Conservation (phyloP, 164 flowering plant species). For the Tetrastigma voinierianum region DNA sequence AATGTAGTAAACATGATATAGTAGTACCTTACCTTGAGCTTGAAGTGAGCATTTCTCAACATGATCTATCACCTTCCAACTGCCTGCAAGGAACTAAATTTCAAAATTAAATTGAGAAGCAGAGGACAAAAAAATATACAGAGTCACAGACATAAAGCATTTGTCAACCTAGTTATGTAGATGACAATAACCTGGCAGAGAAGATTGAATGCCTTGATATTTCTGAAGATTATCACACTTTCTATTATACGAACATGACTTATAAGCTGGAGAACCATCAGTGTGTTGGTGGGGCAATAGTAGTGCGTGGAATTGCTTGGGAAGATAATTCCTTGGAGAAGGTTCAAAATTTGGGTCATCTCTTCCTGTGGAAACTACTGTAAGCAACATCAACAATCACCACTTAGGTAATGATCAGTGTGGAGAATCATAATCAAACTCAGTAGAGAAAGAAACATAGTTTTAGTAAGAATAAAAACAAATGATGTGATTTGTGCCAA, state of each 20-base stretch:
- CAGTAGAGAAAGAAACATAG: too few relatives aligned
- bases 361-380: neutral
- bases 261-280: neutral
- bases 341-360: conserved; percentile 27
- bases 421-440: too few relatives aligned
- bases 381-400: neutral
- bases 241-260: neutral
- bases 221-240: neutral
- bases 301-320: conserved; percentile 10
- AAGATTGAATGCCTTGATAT: conserved; percentile 10
- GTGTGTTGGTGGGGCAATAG: neutral
- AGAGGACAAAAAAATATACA: neutral
- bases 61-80: conserved; percentile 6
- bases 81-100: conserved; percentile 11
- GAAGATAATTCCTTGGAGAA: conserved; percentile 10
- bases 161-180: neutral
- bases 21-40: conserved; percentile 16
- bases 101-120: neutral
- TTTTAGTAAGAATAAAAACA: too few relatives aligned
- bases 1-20: neutral
- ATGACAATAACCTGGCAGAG: conserved; percentile 14
- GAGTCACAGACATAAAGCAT: neutral
- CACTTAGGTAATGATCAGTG: too few relatives aligned
- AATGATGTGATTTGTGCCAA: too few relatives aligned
- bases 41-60: conserved; percentile 10